Conservation (phyloP, 176 grass and related monocot genomes). For the Lolium multiflorum region DNA sequence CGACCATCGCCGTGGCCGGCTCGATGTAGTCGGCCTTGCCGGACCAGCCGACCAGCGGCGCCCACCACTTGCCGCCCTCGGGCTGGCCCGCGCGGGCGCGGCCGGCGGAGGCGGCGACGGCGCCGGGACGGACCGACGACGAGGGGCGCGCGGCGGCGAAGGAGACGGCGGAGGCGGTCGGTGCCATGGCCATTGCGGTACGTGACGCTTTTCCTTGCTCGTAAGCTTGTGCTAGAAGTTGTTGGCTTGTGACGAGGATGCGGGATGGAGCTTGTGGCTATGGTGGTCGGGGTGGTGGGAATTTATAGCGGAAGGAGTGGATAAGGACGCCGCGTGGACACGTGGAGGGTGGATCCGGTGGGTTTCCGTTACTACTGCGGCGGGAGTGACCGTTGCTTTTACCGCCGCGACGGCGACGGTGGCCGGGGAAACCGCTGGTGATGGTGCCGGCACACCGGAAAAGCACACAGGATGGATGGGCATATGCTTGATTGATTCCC, state of each 20-base stretch:
- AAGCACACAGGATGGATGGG: not conserved
- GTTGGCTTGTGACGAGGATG: not conserved
- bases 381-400: not conserved
- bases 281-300: not conserved
- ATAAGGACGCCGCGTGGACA: conserved; percentile 48
- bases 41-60: conserved; percentile 75
- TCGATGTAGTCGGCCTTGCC: conserved; percentile 76
- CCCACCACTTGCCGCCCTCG: conserved; percentile 70
- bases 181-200: conserved; percentile 34
- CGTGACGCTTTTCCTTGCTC: not conserved
- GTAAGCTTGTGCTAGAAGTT: not conserved
- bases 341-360: conserved; percentile 14
- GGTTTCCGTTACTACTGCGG: not conserved
- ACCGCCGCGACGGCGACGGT: not conserved
- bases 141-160: conserved; percentile 25
- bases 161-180: conserved; percentile 10
- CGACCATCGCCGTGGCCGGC: not conserved
- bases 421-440: not conserved
- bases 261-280: not conserved
- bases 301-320: conserved; percentile 37
- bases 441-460: not conserved
- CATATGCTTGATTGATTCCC: not conserved
- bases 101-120: not conserved
- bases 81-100: not conserved
- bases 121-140: not conserved